These are phyloP conservation scores for Podaxis rugospora DNA, from an alignment of 768 basidiomycete genomes.

Conservation along the genomic window DNA sequence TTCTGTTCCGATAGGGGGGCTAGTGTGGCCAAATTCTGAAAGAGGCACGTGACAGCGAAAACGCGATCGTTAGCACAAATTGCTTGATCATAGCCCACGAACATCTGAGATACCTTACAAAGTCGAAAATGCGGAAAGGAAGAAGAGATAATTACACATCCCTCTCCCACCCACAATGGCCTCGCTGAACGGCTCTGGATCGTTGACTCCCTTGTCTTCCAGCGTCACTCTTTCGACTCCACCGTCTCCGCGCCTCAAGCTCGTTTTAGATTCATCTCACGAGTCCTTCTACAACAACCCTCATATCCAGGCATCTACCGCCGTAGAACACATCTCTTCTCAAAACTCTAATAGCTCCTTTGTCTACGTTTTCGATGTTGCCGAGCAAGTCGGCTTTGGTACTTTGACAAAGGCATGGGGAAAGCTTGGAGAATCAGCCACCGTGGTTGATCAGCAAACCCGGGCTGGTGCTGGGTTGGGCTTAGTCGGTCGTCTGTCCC, in stretches of 20 bases:
- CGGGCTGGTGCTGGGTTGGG: conserved; percentile 80
- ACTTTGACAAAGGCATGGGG: conserved; percentile 66
- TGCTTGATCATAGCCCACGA: conserved; percentile 22
- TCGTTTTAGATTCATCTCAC: conserved; percentile 18
- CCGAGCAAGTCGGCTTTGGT: conserved; percentile 82
- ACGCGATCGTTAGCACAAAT: conserved; percentile 42
- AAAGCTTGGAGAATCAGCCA: conserved; percentile 37
- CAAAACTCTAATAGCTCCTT: conserved; percentile 51
- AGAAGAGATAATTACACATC: conserved; percentile 3
- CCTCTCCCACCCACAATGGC: conserved; percentile 14
- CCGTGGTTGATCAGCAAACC: conserved; percentile 72
- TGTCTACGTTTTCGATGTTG: conserved; percentile 80
- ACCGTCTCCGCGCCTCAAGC: conserved; percentile 27
- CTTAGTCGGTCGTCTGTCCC: conserved; percentile 74
- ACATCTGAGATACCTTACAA: conserved; percentile 9
- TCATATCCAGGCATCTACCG: conserved; percentile 49
- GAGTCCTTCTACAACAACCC: conserved; percentile 37
- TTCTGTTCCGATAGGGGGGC: not conserved
- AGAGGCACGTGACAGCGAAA: conserved; percentile 25
- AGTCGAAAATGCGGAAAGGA: conserved; percentile 14
- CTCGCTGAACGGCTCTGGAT: conserved; percentile 26
- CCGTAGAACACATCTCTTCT: conserved; percentile 68
- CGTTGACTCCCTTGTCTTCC: conserved; percentile 36
- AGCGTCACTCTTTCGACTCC: conserved; percentile 36
- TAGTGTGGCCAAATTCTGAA: not conserved